Evolutionary conservation across 2,329 filamentous ascomycete species (phyloP).

Genomic region (Trichophyton verrucosum): DNA sequence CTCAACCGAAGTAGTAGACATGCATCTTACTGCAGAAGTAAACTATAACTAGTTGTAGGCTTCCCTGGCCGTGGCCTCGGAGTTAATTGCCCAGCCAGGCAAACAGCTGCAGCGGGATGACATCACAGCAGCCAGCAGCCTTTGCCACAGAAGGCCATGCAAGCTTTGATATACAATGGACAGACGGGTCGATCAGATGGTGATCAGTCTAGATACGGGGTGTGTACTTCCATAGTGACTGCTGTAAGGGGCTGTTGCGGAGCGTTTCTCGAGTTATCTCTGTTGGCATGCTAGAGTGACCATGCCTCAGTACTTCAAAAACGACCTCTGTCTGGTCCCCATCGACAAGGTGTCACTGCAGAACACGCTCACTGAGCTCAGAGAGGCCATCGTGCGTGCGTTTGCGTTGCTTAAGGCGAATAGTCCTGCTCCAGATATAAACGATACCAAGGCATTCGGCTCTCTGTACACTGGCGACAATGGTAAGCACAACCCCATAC

Average conservation of each 20-base stretch:
- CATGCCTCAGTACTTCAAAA: conserved; percentile 19
- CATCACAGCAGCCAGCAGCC: too few species aligned
- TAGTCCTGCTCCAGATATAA: conserved; percentile 16
- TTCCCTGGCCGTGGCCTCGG: too few species aligned
- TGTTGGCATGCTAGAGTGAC: neutral
- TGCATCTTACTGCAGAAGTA: neutral
- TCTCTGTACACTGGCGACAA: conserved; percentile 23
- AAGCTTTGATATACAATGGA: too few species aligned
- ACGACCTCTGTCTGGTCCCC: conserved; percentile 17
- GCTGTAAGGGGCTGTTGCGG: neutral
- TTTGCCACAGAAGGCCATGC: too few species aligned
- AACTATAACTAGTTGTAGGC: too few species aligned
- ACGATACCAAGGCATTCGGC: conserved; percentile 16
- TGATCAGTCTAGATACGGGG: neutral
- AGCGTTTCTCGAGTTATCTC: neutral
- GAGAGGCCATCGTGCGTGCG: conserved; percentile 20
- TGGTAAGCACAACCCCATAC: conserved; percentile 16
- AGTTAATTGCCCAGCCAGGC: too few species aligned
- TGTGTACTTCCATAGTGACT: neutral
- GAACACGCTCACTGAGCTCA: conserved; percentile 20
- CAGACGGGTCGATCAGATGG: too few species aligned
- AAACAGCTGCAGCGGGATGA: too few species aligned
- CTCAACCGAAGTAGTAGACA: too few species aligned
- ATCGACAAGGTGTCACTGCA: conserved; percentile 14
- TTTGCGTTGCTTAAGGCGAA: conserved; percentile 19